phyloP scores from a whole-genome alignment of 2,329 filamentous ascomycete species.

The Fusarium newnesense region DNA sequence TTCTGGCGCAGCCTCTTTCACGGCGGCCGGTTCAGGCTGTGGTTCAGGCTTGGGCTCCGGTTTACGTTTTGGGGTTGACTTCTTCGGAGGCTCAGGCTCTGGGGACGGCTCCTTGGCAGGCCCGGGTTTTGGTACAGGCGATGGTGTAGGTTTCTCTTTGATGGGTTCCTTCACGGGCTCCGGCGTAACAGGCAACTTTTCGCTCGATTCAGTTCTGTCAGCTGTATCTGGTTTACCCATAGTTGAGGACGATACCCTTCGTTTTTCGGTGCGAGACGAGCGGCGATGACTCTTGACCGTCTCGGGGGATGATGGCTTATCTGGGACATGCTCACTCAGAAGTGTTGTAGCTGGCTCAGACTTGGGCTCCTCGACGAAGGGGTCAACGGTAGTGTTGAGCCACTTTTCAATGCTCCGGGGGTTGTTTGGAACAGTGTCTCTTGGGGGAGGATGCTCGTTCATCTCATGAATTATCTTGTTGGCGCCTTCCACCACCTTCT shows the following conservation, averaged over 20 bases:
- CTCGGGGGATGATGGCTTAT: conserved; percentile 32
- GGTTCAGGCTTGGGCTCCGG: conserved; percentile 7
- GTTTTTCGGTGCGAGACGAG: conserved; percentile 40
- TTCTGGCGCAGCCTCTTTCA: conserved; percentile 10
- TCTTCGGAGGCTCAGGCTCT: conserved; percentile 20
- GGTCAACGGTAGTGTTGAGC: conserved; percentile 71
- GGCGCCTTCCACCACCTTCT: conserved; percentile 71
- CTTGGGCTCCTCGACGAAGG: conserved; percentile 62
- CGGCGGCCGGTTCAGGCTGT: conserved; percentile 3
- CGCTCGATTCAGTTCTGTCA: conserved; percentile 17
- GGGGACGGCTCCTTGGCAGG: conserved; percentile 18
- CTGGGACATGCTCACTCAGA: conserved; percentile 13
- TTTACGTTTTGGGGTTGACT: conserved; percentile 13
- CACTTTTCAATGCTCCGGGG: conserved; percentile 74
- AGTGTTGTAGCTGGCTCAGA: conserved; percentile 22
- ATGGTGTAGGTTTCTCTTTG: conserved; percentile 11
- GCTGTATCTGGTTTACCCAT: conserved; percentile 30
- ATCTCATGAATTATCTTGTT: conserved; percentile 73
- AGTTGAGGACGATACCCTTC: conserved; percentile 35
- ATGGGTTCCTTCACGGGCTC: conserved; percentile 9
- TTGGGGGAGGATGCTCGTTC: conserved; percentile 60
- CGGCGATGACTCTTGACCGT: conserved; percentile 37
- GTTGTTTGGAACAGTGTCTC: conserved; percentile 61
- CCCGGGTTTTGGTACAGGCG: conserved; percentile 15
- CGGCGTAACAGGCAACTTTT: conserved; percentile 4